phyloP scores from a whole-genome alignment of 495 filamentous ascomycete genomes.

The Diplogelasinospora grovesii region DNA sequence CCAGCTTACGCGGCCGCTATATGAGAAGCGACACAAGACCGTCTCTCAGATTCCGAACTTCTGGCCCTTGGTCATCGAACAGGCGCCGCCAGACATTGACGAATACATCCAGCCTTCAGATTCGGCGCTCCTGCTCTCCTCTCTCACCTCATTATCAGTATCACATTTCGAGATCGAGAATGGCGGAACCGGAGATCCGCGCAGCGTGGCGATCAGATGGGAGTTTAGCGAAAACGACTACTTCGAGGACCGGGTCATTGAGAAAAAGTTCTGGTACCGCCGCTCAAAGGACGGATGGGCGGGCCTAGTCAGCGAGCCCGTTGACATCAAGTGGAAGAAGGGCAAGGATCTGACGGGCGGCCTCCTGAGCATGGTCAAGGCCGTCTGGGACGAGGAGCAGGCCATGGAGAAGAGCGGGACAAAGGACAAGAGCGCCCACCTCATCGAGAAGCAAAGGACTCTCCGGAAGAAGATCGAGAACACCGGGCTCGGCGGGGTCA shows the following conservation, averaged over 20 bases:
- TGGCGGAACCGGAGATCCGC: slow-evolving; percentile 52
- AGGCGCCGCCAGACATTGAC: slow-evolving; percentile 75
- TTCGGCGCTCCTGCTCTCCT: slow-evolving; percentile 55
- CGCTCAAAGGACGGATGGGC: slow-evolving; percentile 56
- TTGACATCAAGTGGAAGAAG: slow-evolving; percentile 81
- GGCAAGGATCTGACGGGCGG: slow-evolving; percentile 78
- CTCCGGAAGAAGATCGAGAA: slow-evolving; percentile 49
- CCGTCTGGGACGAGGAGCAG: slow-evolving; percentile 61
- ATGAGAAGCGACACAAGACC: slow-evolving; percentile 61
- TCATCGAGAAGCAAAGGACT: slow-evolving; percentile 43
- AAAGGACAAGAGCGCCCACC: slow-evolving; percentile 29
- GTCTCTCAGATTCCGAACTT: slow-evolving; percentile 69
- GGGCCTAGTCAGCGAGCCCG: slow-evolving; percentile 76
- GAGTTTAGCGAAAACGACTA: slow-evolving; percentile 63
- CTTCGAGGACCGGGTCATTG: slow-evolving; percentile 66
- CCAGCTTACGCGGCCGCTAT: slow-evolving; percentile 51
- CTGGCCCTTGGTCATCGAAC: slow-evolving; percentile 82
- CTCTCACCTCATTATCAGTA: slow-evolving; percentile 58
- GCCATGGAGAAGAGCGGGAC: slow-evolving; percentile 38
- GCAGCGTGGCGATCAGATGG: slow-evolving; percentile 55
- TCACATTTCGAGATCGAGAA: slow-evolving; percentile 67
- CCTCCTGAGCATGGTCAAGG: slow-evolving; percentile 61
- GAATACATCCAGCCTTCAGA: slow-evolving; percentile 76
- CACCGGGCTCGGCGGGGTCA: slow-evolving; percentile 51
- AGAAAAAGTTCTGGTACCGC: slow-evolving; percentile 87